Evolutionary conservation across 2,329 filamentous ascomycete genomes (phyloP).

Genomic region (Parafenestella ontariensis): DNA sequence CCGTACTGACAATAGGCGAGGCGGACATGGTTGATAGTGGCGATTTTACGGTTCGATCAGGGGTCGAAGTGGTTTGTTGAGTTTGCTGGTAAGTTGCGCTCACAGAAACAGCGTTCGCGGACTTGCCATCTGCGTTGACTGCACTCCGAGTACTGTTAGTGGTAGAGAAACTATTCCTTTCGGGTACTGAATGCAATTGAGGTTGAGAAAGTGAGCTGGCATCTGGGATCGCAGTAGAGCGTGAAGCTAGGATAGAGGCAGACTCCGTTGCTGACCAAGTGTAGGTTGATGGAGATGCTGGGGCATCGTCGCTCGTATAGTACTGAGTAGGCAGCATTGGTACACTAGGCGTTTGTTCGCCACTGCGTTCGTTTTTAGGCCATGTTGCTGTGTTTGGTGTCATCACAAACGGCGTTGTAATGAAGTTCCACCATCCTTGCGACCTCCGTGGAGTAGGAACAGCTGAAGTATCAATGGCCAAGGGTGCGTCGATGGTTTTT

Average conservation of each 20-base stretch:
- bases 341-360: slow-evolving; percentile 39
- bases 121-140: neutral
- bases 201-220: neutral
- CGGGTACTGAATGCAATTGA: neutral
- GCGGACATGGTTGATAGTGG: slow-evolving; percentile 39
- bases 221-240: slow-evolving; percentile 2
- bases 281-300: slow-evolving; percentile 27
- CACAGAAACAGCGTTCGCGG: slow-evolving; percentile 2
- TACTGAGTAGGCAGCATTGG: slow-evolving; percentile 42
- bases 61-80: slow-evolving; percentile 18
- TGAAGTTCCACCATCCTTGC: slow-evolving; percentile 79
- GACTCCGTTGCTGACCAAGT: slow-evolving; percentile 36
- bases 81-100: slow-evolving; percentile 2
- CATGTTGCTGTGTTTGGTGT: slow-evolving; percentile 48
- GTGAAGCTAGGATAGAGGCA: slow-evolving; percentile 12
- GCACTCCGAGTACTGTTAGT: neutral
- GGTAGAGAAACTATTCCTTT: neutral
- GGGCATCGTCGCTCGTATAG: slow-evolving; percentile 15
- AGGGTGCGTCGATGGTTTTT: slow-evolving; percentile 37
- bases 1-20: slow-evolving; percentile 41
- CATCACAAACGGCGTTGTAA: slow-evolving; percentile 71
- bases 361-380: slow-evolving; percentile 32
- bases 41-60: slow-evolving; percentile 27
- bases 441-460: slow-evolving; percentile 65
- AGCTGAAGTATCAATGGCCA: slow-evolving; percentile 46